These are phyloP conservation scores for Xylaria hypoxylon DNA, from an alignment of 2,329 filamentous ascomycete genomes.

Conservation along the genomic window DNA sequence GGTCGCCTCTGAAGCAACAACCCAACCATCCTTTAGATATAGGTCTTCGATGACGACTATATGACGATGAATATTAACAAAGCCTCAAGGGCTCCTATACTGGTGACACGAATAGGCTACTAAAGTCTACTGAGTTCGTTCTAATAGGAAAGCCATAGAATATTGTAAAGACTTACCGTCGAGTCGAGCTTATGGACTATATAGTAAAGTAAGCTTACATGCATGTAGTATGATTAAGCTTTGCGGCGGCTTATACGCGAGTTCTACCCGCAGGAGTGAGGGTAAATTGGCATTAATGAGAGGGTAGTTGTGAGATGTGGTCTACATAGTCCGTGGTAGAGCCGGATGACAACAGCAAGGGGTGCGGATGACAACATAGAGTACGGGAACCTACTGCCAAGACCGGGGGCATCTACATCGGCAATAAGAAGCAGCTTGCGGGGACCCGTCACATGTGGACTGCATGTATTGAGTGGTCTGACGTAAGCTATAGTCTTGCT, in stretches of 20 bases:
- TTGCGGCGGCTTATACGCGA: not conserved
- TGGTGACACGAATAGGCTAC: not conserved
- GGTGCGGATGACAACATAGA: conserved; percentile 24
- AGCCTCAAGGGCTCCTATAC: too few species aligned
- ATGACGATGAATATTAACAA: not conserved
- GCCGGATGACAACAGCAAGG: conserved; percentile 27
- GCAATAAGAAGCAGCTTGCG: not conserved
- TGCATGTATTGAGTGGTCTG: not conserved
- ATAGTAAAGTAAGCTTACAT: conserved; percentile 33
- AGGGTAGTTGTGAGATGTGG: not conserved
- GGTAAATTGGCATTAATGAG: not conserved
- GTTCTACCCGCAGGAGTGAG: not conserved
- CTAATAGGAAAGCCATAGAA: not conserved
- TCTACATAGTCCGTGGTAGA: conserved; percentile 7
- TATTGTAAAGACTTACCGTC: not conserved
- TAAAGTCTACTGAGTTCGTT: not conserved
- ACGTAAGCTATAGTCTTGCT: conserved; percentile 10
- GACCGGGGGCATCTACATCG: not conserved
- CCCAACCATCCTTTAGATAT: not conserved
- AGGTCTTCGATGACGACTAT: not conserved
- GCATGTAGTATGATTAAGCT: conserved; percentile 18
- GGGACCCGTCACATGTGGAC: not conserved
- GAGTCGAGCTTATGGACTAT: not conserved
- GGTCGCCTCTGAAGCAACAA: not conserved
- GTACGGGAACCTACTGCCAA: not conserved